Base-by-base conservation (phyloP, 1,139 yeast genomes). In the Candida neerlandica region DNA sequence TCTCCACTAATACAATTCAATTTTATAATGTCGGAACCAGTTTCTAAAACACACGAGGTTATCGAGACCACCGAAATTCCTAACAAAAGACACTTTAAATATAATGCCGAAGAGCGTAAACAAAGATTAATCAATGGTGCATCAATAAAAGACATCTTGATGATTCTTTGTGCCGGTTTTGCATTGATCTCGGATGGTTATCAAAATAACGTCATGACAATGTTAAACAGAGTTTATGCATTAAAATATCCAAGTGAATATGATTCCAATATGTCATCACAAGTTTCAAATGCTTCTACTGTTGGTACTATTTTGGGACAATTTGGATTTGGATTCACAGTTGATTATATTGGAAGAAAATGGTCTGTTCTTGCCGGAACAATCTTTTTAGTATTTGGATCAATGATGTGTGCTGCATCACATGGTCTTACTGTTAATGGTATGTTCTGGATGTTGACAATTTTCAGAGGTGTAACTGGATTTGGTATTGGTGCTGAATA, bases 401-500 rank as follows among this genome's bases (percentile, higher is more conserved):
- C 81, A 4, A 58, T 71, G 42, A 53, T 78, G 64, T 75, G 80
- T 68, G 82, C 82, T 30, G 80, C 81, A 14, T 62, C 82, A 19
- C 78, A 76, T 52, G 82, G 82, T 30, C 58, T 49, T 3, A 60
- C 77, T 21, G 64, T 64, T 15, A 57, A 66, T n/a, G 79, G 78
- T 3, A 66, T 71, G 68, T 83, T 87, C 60, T 86, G 91, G 91
- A 84, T 86, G 89, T 72, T 86, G 60, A 77, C 83, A 43, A 80
- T 85, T 30, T 71, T 81, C 51, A 73, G 91, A 64, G 90, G 90
- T 56, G 75, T 82, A 18, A 81, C 86, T 44, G 92, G 92, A 46
- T 80, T 84, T 54, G 92, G 92, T 51, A 80, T 86, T 53, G 92
- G 92, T 51, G 90, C 90, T 21, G 94, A 87, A 62, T 85, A 86